Base-by-base conservation (phyloP, 805 yeast species). In the Candida andamanensis region DNA sequence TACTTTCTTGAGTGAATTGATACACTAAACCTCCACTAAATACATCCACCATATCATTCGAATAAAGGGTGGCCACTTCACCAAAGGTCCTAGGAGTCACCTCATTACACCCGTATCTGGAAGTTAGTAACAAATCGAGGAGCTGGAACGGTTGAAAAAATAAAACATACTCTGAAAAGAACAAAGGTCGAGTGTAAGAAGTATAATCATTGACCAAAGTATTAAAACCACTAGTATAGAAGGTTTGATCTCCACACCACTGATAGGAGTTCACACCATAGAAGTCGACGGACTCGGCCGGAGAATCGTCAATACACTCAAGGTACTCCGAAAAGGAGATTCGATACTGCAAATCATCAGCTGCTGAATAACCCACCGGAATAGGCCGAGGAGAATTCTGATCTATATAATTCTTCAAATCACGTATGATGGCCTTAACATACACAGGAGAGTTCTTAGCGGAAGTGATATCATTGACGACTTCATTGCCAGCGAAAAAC, bases 281-380 rank as follows among this genome's bases (percentile, higher is more conserved):
- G 46, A 82, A 82, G 51, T 90, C 97, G 12, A 81, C 78, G 2
- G 78, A 57, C 30, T 78, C 81, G 3, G 51, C 42, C 0, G 70
- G 58, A 11, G 59, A 56, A 2, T 67, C 67, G 14, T 74, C 77
- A 15, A 77, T 72, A 48, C 97, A 89, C 46, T 81, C 90, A 35
- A 90, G 68, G 52, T 84, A 90, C 36, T 76, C 71, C 1, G 96
- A 81, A 29, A 89, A 67, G 0, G 95, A 72, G 6, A 74, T 72
- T 47, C 97, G 68, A 56, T 74, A 89, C 31, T 68, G 58, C 38
- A 89, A 67, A 49, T 89, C 97, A 58, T 90, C 97, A 1, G 97
- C 97, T 0, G 97, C 97, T 0, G 97, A 86, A 54, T 90, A 90
- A 1, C 97, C 97, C 22, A 90, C 85, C 1, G 97, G 97, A 12